Evolutionary conservation across 2,329 filamentous ascomycete genomes (phyloP).

Genomic region (Arthroderma uncinatum): DNA sequence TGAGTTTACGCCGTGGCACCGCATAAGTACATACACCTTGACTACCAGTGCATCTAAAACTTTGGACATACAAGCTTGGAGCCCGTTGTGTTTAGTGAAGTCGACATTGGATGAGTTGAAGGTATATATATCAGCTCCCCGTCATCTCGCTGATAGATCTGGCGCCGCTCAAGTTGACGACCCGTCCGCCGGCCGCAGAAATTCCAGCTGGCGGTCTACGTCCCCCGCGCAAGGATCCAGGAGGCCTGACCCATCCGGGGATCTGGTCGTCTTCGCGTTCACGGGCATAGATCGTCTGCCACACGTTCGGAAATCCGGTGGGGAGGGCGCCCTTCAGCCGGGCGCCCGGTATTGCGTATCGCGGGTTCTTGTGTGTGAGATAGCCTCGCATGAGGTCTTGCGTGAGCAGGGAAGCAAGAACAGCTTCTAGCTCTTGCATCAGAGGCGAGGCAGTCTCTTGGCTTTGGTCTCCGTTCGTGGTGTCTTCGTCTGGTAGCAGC

Average conservation of each 20-base stretch:
- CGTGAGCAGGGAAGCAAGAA: slow-evolving; percentile 63
- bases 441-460: slow-evolving; percentile 35
- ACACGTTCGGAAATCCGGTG: slow-evolving; percentile 58
- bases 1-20: too few species aligned
- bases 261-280: slow-evolving; percentile 53
- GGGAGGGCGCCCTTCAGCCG: slow-evolving; percentile 30
- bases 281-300: slow-evolving; percentile 54
- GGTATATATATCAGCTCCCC: neutral
- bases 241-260: slow-evolving; percentile 59
- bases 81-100: too few species aligned
- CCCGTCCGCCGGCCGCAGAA: slow-evolving; percentile 38
- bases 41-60: too few species aligned
- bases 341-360: slow-evolving; percentile 73
- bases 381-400: slow-evolving; percentile 77
- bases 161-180: slow-evolving; percentile 48
- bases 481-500: neutral
- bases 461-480: slow-evolving; percentile 12
- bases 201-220: slow-evolving; percentile 10
- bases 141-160: slow-evolving; percentile 36
- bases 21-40: too few species aligned
- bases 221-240: slow-evolving; percentile 18
- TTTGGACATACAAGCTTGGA: too few species aligned
- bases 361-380: slow-evolving; percentile 61
- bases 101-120: too few species aligned
- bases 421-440: slow-evolving; percentile 57